Evolutionary conservation across 495 filamentous ascomycete species (phyloP), one percentile per base, ranked within the genome.

Genomic region (Neurospora sp.): DNA sequence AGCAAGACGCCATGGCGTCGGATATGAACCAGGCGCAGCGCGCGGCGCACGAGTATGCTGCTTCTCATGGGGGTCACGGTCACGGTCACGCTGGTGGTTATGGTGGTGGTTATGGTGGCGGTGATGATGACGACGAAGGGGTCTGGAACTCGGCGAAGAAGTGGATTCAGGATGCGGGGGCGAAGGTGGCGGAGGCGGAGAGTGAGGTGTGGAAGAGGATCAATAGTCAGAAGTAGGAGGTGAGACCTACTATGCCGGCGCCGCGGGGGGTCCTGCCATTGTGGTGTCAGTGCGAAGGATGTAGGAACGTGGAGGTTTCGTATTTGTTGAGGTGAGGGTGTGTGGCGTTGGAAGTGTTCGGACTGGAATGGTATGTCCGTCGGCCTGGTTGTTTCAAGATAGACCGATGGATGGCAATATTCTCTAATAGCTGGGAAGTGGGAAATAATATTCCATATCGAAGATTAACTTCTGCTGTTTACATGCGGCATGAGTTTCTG

Each of bases 141-240:
- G 78, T 90, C 11, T 83, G 88, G 80, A 84, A 81, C 5, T 84
- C 83, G 16, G 89, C 89, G 4, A 90, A 85, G 83, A 86, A 86
- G 74, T 89, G 89, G 87, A 84, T 88, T 69, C 84, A 86, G 75
- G 87, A 82, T 59, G 90, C 88, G 10, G 90, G 91, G 71, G 82
- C 84, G 74, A 90, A 88, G 79, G 77, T 92, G 70, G 85, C 83
- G 12, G 88, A 89, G 71, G 88, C 88, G 23, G 90, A 92, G 81
- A 88, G 84, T 73, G 88, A 90, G 82, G 87, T 92, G n/a, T 93
- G 92, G 91, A 90, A 83, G 82, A 85, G 85, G 79, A 90, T 91
- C 76, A 91, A 90, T 79, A 84, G 4, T 16, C 54, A 83, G 77
- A 80, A 85, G 72, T 82, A 77, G 27, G 27, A 27, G 27, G 71